These are phyloP conservation scores for Juncus effusus DNA, from an alignment of 176 grass and related monocot species.

Conservation along the genomic window DNA sequence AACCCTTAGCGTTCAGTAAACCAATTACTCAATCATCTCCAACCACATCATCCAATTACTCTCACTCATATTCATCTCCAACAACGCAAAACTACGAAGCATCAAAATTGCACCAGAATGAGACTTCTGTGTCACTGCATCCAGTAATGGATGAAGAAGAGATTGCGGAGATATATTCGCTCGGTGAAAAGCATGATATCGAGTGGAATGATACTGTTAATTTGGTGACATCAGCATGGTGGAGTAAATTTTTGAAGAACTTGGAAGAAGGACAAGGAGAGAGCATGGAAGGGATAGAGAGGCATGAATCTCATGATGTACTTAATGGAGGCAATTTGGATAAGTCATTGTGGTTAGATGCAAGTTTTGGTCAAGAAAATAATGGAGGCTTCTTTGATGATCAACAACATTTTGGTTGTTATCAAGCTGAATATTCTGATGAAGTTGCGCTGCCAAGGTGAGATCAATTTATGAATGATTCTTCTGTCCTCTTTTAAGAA, in stretches of 20 bases:
- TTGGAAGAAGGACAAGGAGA: slow-evolving; percentile 41
- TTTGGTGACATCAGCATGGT: slow-evolving; percentile 74
- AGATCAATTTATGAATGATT: slow-evolving; percentile 19
- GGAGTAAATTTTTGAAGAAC: slow-evolving; percentile 78
- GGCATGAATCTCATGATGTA: slow-evolving; percentile 9
- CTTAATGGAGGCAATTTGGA: slow-evolving; percentile 20
- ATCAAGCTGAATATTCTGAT: slow-evolving; percentile 35
- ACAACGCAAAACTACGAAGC: slow-evolving; percentile 19
- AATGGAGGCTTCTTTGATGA: slow-evolving; percentile 11
- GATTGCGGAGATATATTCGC: slow-evolving; percentile 67
- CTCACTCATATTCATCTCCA: slow-evolving; percentile 39
- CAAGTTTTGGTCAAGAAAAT: slow-evolving; percentile 10
- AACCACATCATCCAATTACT: slow-evolving; percentile 34
- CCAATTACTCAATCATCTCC: slow-evolving; percentile 36
- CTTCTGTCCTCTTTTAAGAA: neutral
- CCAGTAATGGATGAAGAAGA: slow-evolving; percentile 60
- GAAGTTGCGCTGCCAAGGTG: slow-evolving; percentile 55
- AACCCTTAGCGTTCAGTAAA: slow-evolving; percentile 9
- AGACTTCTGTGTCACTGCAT: slow-evolving; percentile 40
- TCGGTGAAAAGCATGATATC: slow-evolving; percentile 74
- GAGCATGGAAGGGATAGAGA: neutral
- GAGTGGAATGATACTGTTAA: slow-evolving; percentile 89
- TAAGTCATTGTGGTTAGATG: slow-evolving; percentile 20
- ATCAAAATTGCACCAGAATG: slow-evolving; percentile 7
- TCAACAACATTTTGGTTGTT: slow-evolving; percentile 26